Evolutionary conservation across 257 asterid species (phyloP), one percentile per base, ranked within the genome.

Genomic region (Verbascum thapsus): DNA sequence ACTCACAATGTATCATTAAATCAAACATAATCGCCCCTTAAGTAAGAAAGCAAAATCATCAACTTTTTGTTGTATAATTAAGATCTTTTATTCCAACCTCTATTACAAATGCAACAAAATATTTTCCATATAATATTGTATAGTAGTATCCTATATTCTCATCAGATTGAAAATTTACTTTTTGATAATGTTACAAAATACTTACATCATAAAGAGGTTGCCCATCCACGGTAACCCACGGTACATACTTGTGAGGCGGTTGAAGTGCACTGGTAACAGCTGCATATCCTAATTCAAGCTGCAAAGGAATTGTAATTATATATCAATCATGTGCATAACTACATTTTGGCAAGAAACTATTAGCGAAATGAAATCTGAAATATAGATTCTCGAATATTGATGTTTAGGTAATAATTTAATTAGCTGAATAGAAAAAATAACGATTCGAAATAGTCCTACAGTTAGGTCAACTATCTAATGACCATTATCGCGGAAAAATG

Each of bases 201-300:
- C 94, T 74, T 37, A 91, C 98, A 64, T 88, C 95, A 55, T 91
- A 88, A 47, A 91, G 84, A 38, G 98, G 98, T 13, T 86, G 79
- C 22, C 95, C 96, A 55, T 91, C 85, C 71, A 92, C 95, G 49
- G 80, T 85, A 6, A 92, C 90, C 99, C 96, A 92, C 0, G 99
- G 97, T 42, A 92, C 97, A 8, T 89, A 92, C 42, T 32, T 74
- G 69, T 89, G 97, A 40, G 97, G 99, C 64, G 99, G 99, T 60
- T 83, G 55, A 47, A 92, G 95, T 49, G 85, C 81, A 66, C 66
- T 82, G 58, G 99, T 92, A 54, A 52, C 73, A 18, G 81, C 86
- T 10, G 96, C 99, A 73, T 83, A 87, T 56, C 20, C 17, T 61
- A 92, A 73, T 71, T 78, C 84, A 83, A 92, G 80, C 96, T 92